phyloP scores from a whole-genome alignment of 129 eudicot genomes.

The Lonicera japonica region DNA sequence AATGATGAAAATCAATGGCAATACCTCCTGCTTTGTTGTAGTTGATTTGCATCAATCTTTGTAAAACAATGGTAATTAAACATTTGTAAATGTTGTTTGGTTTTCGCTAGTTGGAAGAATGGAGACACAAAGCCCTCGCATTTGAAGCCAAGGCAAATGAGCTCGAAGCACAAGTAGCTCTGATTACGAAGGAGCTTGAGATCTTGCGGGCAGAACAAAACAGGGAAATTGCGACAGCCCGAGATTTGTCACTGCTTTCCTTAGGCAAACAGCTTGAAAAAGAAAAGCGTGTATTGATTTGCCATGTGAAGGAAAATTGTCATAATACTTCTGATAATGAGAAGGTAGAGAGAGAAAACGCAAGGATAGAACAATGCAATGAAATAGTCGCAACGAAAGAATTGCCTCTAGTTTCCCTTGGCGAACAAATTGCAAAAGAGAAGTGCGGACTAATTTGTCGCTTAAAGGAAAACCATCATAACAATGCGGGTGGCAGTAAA shows the following conservation, averaged over 20 bases:
- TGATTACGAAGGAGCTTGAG: conserved; percentile 35
- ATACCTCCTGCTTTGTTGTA: no score
- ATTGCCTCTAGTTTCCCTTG: conserved; percentile 44
- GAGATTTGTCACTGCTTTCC: conserved; percentile 19
- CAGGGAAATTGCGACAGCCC: conserved; percentile 17
- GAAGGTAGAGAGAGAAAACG: conserved; percentile 8
- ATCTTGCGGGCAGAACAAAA: conserved; percentile 25
- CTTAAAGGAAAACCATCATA: conserved; percentile 34
- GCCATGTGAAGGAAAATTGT: conserved; percentile 38
- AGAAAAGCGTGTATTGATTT: conserved; percentile 36
- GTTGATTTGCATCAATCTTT: conserved; percentile 21
- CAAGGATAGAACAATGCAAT: conserved; percentile 3
- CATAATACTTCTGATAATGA: conserved; percentile 9
- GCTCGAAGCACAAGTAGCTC: conserved; percentile 33
- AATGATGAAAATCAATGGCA: no score
- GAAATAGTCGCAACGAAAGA: conserved; percentile 20
- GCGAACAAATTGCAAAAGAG: conserved; percentile 69
- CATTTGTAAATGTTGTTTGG: background rate
- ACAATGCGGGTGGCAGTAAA: conserved; percentile 5
- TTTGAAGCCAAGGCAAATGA: conserved; percentile 43
- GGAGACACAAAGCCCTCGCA: conserved; percentile 62
- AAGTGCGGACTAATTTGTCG: conserved; percentile 38
- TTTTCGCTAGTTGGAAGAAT: conserved; percentile 59
- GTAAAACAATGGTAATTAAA: background rate
- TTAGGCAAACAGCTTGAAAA: conserved; percentile 46